Base-by-base conservation (phyloP, 2,329 filamentous ascomycete species). In the Sporothrix brasiliensis region DNA sequence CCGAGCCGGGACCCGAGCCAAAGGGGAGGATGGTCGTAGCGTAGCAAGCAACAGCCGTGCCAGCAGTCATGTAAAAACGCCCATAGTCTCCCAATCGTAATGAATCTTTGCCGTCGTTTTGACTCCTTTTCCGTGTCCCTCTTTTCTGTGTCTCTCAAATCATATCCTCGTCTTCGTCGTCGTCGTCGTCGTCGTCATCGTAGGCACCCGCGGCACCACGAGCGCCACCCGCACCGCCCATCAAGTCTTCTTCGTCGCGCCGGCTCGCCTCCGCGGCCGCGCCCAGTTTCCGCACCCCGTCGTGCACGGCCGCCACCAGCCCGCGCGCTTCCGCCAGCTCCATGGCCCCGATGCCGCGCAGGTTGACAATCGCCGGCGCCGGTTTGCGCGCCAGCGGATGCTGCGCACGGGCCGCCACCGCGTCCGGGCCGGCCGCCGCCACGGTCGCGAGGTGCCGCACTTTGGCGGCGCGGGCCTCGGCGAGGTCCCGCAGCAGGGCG, bases 391-490 rank as follows among this genome's bases (percentile, higher is more conserved):
- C 24, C 4, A 3, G 7, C 7, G 30, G 5, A 50, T 53, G 44
- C 47, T 34, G 94, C 89, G 27, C 89, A 89, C 3, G 88, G 89
- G 10, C 24, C 44, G 27, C 14, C 27, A 24, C 50, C 39, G 60
- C 21, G 24, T 53, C 49, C 53, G 88, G 86, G 19, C 54, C 49
- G 11, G 50, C 44, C 3, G 69, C 44, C 1, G 68, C 68, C 27
- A 69, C 58, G n/a, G 47, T 39, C 27, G 69, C 54, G 73, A 91
- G 92, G 49, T 87, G 88, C 72, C 93, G 84, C 84, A 97, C 89
- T 83, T 98, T 98, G 67, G 93, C 92, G 79, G 94, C 92, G 54
- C 95, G 85, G 67, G 95, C 92, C 81, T 98, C 94, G 69, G 94
- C 86, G 74, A 98, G 79, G 77, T 97, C 94, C 68, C 94, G 84